Base-by-base conservation (phyloP, 345 rosid genomes). In the Eucalyptus fibrosa region DNA sequence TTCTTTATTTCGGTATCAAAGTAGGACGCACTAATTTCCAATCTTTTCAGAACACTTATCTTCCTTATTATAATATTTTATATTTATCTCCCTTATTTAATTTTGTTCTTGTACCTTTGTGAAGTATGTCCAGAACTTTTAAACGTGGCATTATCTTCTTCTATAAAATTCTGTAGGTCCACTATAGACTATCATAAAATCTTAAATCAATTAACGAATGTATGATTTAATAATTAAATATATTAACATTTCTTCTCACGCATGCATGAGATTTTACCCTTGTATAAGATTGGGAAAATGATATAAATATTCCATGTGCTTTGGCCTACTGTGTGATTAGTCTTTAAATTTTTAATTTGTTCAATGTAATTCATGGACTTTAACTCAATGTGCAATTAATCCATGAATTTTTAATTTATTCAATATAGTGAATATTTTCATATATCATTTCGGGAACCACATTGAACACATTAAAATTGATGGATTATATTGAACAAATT, bases 361-460 rank as follows among this genome's bases (percentile, higher is more conserved):
- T 53, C 2, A 8, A 53, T 19, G 2, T 19, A 53, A 53, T 53
- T 53, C 24, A 53, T 53, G 59, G 5, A 53, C 1, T 53, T 53
- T 19, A 19, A 53, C 5, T 5, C 10, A 19, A 53, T 53, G 2
- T 0, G 0, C 9, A 53, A 19, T 53, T 19, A 1, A 11, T 53
- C 1, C 11, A 21, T 19, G 24, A 53, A 53, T 8, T 19, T 53
- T 53, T 53, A 53, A 53, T 53, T 19, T 53, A 53, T 53, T 53
- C 26, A 8, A 53, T 53, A 53, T 53, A 53, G 56, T 53, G 4
- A 53, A 53, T 21, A 53, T 53, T 53, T 53, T 53, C 11, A 53
- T 53, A 53, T 53, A 53, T 53, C 24, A 0, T 9, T 53, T 19
- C 2, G 2, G 1, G 1, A 1, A 53, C 2, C 9, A 53, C 2